Conservation (phyloP, 345 rosid species). For the Clarkia xantiana region DNA sequence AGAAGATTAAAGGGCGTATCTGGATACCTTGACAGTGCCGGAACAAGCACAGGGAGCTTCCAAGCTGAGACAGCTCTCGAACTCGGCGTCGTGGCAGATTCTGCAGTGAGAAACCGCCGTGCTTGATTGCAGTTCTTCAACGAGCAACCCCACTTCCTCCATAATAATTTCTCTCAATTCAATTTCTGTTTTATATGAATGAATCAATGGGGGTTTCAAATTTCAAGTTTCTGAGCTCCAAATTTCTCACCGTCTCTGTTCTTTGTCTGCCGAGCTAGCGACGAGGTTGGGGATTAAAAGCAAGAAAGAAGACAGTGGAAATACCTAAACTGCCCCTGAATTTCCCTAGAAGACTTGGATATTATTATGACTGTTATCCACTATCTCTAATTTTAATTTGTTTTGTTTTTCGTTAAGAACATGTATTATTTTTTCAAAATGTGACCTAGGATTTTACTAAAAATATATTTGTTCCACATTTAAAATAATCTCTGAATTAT, state of each 20-base stretch:
- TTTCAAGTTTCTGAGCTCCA: background rate
- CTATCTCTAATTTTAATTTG: no score
- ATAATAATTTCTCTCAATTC: slow-evolving; percentile 21
- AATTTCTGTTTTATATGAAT: background rate
- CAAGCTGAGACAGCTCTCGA: slow-evolving; percentile 42
- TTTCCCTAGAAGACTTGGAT: background rate
- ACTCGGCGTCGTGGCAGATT: slow-evolving; percentile 80
- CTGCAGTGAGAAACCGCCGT: slow-evolving; percentile 36
- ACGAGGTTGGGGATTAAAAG: background rate
- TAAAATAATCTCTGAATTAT: no score
- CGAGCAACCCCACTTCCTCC: slow-evolving; percentile 44
- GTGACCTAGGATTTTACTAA: no score
- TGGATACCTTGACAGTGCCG: slow-evolving; percentile 89
- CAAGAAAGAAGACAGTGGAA: no score
- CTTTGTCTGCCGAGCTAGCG: slow-evolving; percentile 1
- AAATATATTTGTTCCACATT: no score
- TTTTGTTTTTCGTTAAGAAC: no score
- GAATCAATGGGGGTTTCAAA: background rate
- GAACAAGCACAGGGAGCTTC: slow-evolving; percentile 96
- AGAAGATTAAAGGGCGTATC: no score
- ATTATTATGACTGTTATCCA: no score
- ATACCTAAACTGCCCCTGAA: background rate
- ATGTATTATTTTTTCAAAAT: no score
- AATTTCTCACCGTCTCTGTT: background rate
- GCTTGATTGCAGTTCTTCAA: slow-evolving; percentile 30